phyloP scores from a whole-genome alignment of 805 yeast genomes.

The Lachancea nothofagi region DNA sequence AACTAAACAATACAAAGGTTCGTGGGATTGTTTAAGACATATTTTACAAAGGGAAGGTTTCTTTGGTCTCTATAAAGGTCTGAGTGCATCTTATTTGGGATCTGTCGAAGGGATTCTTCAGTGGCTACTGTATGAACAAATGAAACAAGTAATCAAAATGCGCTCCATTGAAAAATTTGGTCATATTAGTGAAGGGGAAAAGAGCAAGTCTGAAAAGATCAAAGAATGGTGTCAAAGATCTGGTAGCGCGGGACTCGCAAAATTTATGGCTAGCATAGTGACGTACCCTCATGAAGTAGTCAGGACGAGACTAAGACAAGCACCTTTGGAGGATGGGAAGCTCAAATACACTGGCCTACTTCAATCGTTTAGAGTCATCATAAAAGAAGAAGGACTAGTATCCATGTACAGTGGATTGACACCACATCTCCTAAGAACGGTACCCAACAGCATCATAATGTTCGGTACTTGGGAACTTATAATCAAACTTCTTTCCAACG shows the following conservation, averaged over 20 bases:
- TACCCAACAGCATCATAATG: slow-evolving; percentile 97
- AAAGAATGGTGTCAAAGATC: slow-evolving; percentile 93
- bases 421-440: slow-evolving; percentile 93
- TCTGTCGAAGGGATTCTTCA: slow-evolving; percentile 89
- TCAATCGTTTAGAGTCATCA: slow-evolving; percentile 79
- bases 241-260: slow-evolving; percentile 96
- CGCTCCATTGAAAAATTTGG: slow-evolving; percentile 37
- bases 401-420: slow-evolving; percentile 97
- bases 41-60: slow-evolving; percentile 75
- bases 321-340: slow-evolving; percentile 73
- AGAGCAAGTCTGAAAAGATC: slow-evolving; percentile 52
- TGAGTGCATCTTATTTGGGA: slow-evolving; percentile 90
- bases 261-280: slow-evolving; percentile 82
- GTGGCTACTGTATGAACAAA: slow-evolving; percentile 95
- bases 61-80: slow-evolving; percentile 77
- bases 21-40: slow-evolving; percentile 74
- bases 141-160: slow-evolving; percentile 67
- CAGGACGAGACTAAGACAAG: slow-evolving; percentile 91
- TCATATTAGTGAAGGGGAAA: slow-evolving; percentile 31
- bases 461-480: slow-evolving; percentile 97
- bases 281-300: slow-evolving; percentile 98
- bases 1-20: slow-evolving; percentile 64
- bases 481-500: slow-evolving; percentile 47
- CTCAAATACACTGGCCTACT: slow-evolving; percentile 86
- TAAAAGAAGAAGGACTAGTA: slow-evolving; percentile 86